Conservation (phyloP, 139 green algal genomes). For the Micromonas commoda region DNA sequence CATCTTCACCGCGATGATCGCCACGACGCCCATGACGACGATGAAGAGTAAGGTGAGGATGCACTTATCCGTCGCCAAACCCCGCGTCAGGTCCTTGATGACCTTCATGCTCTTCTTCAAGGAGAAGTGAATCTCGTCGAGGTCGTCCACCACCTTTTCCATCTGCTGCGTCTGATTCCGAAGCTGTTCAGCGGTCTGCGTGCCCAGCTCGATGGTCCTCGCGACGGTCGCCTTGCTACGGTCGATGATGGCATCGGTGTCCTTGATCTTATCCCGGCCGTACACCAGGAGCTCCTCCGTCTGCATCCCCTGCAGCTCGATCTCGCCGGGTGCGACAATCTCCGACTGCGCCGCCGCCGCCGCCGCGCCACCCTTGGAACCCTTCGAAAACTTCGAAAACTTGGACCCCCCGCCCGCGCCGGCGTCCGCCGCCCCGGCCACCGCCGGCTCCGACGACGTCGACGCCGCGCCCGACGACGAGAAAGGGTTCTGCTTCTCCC, state of each 20-base stretch:
- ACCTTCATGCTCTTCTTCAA: conserved; percentile 29
- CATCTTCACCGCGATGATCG: conserved; percentile 21
- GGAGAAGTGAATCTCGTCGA: conserved; percentile 37
- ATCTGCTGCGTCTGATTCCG: conserved; percentile 31
- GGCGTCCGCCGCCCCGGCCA: background rate
- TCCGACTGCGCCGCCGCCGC: background rate
- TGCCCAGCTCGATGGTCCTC: conserved; percentile 28
- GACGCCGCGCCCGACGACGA: background rate
- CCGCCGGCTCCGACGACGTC: background rate
- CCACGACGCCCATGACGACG: conserved; percentile 6
- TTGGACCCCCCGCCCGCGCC: background rate
- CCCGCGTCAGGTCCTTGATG: conserved; percentile 25
- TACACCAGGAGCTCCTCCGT: conserved; percentile 24
- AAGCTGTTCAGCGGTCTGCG: conserved; percentile 14
- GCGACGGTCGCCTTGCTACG: conserved; percentile 8
- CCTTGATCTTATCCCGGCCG: conserved; percentile 19
- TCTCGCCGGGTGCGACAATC: background rate
- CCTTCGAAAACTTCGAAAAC: background rate
- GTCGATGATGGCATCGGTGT: conserved; percentile 24
- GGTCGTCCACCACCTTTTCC: conserved; percentile 27
- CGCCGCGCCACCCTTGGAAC: background rate
- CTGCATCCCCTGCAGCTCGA: conserved; percentile 14
- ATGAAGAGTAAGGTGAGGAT: conserved; percentile 29
- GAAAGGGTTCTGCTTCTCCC: too few relatives aligned
- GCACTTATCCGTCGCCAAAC: conserved; percentile 35